Percentiles rank a stretch among this genome's conserved stretches.
These are phyloP conservation scores for Fusarium sp. DNA, from an alignment of 2,329 filamentous ascomycete species.

Conservation along the genomic window DNA sequence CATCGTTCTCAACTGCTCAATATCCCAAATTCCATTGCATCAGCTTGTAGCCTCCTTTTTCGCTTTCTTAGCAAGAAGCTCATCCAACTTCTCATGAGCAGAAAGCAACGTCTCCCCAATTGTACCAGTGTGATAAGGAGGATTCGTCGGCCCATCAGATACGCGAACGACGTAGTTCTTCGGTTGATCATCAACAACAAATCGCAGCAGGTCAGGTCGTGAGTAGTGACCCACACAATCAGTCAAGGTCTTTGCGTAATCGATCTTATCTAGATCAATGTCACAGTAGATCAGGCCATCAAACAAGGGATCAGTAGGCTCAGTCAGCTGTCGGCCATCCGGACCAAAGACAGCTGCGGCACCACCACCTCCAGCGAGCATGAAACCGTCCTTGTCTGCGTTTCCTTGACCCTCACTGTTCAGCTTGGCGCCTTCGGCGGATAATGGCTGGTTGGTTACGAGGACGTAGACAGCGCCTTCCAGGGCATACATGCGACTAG, in stretches of 20 bases:
- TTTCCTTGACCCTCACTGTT: slow-evolving; percentile 45
- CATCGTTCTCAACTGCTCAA: too few species aligned
- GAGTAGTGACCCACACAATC: slow-evolving; percentile 51
- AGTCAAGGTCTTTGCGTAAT: slow-evolving; percentile 47
- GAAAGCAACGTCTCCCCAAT: background rate
- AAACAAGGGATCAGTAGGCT: slow-evolving; percentile 42
- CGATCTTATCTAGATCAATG: slow-evolving; percentile 46
- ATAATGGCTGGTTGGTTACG: slow-evolving; percentile 61
- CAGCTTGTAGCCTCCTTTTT: too few species aligned
- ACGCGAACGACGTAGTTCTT: background rate
- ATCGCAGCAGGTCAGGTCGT: slow-evolving; percentile 54
- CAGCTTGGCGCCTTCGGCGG: slow-evolving; percentile 50
- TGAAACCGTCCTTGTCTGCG: slow-evolving; percentile 43
- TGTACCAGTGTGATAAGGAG: slow-evolving; percentile 1
- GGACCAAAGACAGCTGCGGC: slow-evolving; percentile 48
- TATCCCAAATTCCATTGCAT: too few species aligned
- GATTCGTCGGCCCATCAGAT: background rate
- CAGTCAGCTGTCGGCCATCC: slow-evolving; percentile 44
- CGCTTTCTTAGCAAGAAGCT: fast-evolving
- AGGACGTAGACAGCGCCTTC: slow-evolving; percentile 66
- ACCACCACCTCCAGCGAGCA: slow-evolving; percentile 26
- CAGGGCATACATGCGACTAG: slow-evolving; percentile 66
- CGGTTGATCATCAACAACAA: slow-evolving; percentile 20
- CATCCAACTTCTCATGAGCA: background rate
- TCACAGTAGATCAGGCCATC: slow-evolving; percentile 54